phyloP scores from a whole-genome alignment of 192 early-diverging fungal genomes.

The Lobosporangium transversale region DNA sequence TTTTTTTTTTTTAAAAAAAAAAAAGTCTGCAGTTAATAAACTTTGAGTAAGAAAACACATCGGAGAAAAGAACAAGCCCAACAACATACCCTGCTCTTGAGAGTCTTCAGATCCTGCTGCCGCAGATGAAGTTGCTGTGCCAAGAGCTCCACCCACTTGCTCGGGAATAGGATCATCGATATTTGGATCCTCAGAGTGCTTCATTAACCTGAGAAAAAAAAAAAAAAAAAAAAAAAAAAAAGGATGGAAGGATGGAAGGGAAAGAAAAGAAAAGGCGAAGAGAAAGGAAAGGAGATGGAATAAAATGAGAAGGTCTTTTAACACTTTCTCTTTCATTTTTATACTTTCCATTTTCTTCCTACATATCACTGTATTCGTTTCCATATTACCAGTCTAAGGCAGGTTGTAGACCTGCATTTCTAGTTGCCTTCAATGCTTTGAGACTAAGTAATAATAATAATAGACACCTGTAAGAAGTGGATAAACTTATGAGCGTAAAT shows the following conservation, averaged over 20 bases:
- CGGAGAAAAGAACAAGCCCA: not conserved
- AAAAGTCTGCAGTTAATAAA: not conserved
- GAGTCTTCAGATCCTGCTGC: slow-evolving; percentile 41
- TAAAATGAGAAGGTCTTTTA: too few relatives aligned
- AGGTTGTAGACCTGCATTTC: slow-evolving; percentile 80
- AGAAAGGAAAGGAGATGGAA: too few relatives aligned
- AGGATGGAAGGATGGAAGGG: not conserved
- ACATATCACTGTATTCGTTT: not conserved
- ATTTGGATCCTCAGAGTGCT: slow-evolving; percentile 78
- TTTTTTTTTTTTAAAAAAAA: too few relatives aligned
- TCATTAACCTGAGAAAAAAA: slow-evolving; percentile 75
- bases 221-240: not conserved
- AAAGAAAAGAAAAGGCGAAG: too few relatives aligned
- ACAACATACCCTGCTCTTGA: slow-evolving; percentile 21
- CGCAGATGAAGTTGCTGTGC: slow-evolving; percentile 18
- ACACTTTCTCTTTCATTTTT: not conserved
- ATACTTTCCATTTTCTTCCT: too few relatives aligned
- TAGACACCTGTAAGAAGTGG: not conserved
- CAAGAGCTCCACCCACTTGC: slow-evolving; percentile 48
- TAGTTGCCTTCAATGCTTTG: slow-evolving; percentile 73
- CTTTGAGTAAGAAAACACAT: not conserved
- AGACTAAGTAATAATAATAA: slow-evolving; percentile 25
- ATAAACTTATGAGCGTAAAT: too few relatives aligned
- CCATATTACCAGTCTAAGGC: slow-evolving; percentile 84
- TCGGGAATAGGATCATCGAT: slow-evolving; percentile 63